Base-by-base conservation (phyloP, 2,329 filamentous ascomycete species). In the Cryphonectria nitschkei region DNA sequence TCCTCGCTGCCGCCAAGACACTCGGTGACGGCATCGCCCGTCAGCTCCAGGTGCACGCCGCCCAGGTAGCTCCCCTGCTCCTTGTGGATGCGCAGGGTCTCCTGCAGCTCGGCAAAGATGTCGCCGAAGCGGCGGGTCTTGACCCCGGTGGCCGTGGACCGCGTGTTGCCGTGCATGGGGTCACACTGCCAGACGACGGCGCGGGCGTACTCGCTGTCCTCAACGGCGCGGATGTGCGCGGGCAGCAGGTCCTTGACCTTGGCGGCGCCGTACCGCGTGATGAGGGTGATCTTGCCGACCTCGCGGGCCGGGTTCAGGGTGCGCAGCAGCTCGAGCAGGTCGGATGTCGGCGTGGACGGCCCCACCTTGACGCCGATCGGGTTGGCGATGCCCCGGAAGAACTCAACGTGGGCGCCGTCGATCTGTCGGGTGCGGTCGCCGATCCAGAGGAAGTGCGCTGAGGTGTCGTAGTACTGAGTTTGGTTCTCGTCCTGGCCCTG, bases 401-500 rank as follows among this genome's bases (percentile, higher is more conserved):
- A 99, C 82, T 99, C 96, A 73, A 99, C 92, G 81, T 99, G 96
- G 0, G 92, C 95, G 76, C 95, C 93, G 78, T 96, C 92, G 62
- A 98, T 89, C 82, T 98, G 95, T 63, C 96, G 90, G 1, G 96
- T 99, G 74, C 96, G 93, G 81, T 99, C 96, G 68, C 96, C 96
- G 76, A 99, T 97, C 96, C 96, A 99, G 80, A 99, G 88, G 84
- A 99, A 98, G 80, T 99, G 96, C 0, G 94, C 93, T 5, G 94
- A 97, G 0, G 95, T 98, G 82, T 97, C 92, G 84, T 97, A 98
- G 87, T 93, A 97, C 77, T 91, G 90, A 77, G 88, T 88, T 22
- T 81, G 79, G 66, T 82, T 75, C 58, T 78, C 54, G 52, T 58
- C 39, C 52, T 56, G 52, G 74, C 67, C 60, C 52, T 65, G 73